Base-by-base conservation (phyloP, 108 stramenopile genomes). In the Nitzschia sp. region DNA sequence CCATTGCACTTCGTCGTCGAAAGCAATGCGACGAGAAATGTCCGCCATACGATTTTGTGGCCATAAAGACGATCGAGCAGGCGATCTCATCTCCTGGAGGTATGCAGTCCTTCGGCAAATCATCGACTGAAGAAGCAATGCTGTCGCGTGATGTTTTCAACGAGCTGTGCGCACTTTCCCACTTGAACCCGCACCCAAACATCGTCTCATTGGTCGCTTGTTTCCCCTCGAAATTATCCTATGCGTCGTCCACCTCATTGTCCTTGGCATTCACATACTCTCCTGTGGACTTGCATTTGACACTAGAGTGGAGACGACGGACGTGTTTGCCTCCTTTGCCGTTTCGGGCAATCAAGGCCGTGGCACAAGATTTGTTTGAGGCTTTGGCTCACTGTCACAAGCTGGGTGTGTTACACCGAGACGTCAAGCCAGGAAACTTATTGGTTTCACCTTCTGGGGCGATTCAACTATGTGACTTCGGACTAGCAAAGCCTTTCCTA, bases 341-440 rank as follows among this genome's bases (percentile, higher is more conserved):
- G 8, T 69, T 72, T 22, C 31, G 33, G 4, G 65, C 79, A n/a
- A 63, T 93, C 27, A 68, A 73, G 53, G 45, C 76, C 21, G 70
- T 90, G 57, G 59, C 81, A n/a, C 31, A 70, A 36, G 89, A 92
- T 58, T 69, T 89, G 25, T 46, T 91, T 4, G 62, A 86, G 17
- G 97, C 89, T 4, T 62, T 98, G 55, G 68, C 82, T 27, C 95
- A 97, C 81, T 93, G 92, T 61, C 98, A 99, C 79, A 67, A 52
- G 11, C 78, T 85, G 66, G 85, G 86, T 58, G 78, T 99, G 22
- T 73, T 99, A 26, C 98, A 99, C 79, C 71, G 96, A 28, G 98
- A 99, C 73, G 53, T 99, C 19, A 99, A 97, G 66, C 97, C 97
- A 0, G 92, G 94, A 19, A 97, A 97, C 69, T 59, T 92, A 19